Evolutionary conservation across 345 rosid species (phyloP), one percentile per base, ranked within the genome.

Genomic region (Excoecaria cochinchinensis): DNA sequence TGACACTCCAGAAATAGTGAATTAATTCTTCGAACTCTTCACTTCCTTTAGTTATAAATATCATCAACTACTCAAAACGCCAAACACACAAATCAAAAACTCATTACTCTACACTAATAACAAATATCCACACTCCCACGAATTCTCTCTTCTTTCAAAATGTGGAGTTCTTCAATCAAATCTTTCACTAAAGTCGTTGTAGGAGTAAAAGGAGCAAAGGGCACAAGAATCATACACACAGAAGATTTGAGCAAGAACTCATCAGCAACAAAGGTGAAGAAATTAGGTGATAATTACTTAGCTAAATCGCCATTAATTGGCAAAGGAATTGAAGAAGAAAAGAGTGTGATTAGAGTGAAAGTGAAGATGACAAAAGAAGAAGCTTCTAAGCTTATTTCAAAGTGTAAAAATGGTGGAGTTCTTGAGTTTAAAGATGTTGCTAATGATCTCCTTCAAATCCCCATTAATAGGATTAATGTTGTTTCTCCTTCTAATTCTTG

Each of bases 351-450:
- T 36, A 85, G 92, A 77, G 85, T 91, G 39, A 89, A 86, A 84
- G 82, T 91, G 73, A 84, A 44, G 90, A 89, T 91, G 97, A 89
- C 92, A 9, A 87, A 80, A 76, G 47, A 72, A 22, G 90, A 88
- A 78, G 97, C 93, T 5, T 78, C 79, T 42, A 82, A 87, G 5
- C 53, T 89, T n/a, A 24, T 89, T 47, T 62, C 83, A 0, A 89
- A 84, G 77, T 83, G 93, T 52, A 75, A 82, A 80, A 84, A 86
- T 4, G 92, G 86, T 74, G 87, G 86, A 42, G 62, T 84, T 67
- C 86, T 88, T 62, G 84, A 80, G 48, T 86, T 91, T 63, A 70
- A 76, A 72, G 91, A 91, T 47, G 84, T 84, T 0, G 87, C 89
- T 1, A 53, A 70, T n/a, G 86, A 86, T 76, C 81, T 91, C 3